Evolutionary conservation across 2,329 filamentous ascomycete genomes (phyloP).

Genomic region (Fusarium oxysporum): DNA sequence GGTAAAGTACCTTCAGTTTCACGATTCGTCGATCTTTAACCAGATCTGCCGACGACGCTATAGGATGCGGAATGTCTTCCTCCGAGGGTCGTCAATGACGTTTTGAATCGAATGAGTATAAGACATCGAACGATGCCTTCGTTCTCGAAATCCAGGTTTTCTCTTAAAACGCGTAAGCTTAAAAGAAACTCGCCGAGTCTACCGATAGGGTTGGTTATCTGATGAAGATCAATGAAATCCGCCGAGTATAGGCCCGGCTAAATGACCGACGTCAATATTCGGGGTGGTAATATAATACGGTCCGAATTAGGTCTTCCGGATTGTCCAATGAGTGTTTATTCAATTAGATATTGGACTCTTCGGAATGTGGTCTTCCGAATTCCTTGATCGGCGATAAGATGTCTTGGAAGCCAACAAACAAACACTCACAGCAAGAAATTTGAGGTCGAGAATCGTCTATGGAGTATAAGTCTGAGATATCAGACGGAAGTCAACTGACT

Average conservation of each 20-base stretch:
- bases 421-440: background rate
- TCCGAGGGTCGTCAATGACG: background rate
- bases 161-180: background rate
- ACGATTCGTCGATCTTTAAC: background rate
- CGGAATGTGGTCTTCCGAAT: constrained; percentile 23
- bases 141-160: background rate
- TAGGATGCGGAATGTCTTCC: constrained; percentile 11
- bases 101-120: background rate
- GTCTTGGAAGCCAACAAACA: background rate
- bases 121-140: background rate
- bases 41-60: background rate
- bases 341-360: background rate
- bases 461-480: background rate
- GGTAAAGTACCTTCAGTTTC: background rate
- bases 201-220: background rate
- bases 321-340: background rate
- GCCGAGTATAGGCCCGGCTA: background rate
- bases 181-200: background rate
- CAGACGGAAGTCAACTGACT: background rate
- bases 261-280: background rate
- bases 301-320: background rate
- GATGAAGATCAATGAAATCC: background rate
- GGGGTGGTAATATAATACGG: background rate
- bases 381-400: constrained; percentile 11
- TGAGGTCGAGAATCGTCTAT: background rate